Conservation (phyloP, 768 basidiomycete genomes). For the Chlorophyllum brunneum region DNA sequence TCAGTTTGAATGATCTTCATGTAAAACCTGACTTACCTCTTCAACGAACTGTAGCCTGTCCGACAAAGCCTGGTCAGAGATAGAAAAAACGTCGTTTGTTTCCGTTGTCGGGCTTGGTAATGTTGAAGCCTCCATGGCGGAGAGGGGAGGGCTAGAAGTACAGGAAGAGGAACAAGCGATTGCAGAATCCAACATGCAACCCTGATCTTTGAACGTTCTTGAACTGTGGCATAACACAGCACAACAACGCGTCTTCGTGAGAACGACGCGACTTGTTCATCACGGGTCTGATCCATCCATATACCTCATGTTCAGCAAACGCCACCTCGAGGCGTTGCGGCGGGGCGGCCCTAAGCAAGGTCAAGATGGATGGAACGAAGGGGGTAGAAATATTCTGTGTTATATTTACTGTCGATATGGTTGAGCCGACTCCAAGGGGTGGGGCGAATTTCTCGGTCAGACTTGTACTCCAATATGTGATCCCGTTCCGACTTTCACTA, state of each 20-base stretch:
- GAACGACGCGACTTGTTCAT: constrained; percentile 23
- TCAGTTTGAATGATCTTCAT: neutral
- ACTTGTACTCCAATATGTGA: too few relatives aligned
- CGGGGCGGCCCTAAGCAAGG: neutral
- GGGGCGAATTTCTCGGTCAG: too few relatives aligned
- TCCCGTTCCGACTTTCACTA: too few relatives aligned
- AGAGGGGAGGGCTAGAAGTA: constrained; percentile 53
- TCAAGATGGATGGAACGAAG: neutral
- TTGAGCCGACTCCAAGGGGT: too few relatives aligned
- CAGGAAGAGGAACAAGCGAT: constrained; percentile 50
- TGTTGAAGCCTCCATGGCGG: constrained; percentile 35
- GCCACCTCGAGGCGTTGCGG: neutral
- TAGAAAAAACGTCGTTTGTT: constrained; percentile 63
- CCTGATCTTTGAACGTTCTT: too few relatives aligned
- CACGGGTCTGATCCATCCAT: constrained; percentile 4
- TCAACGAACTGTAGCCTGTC: constrained; percentile 71
- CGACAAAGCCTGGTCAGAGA: constrained; percentile 69
- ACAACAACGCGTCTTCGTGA: constrained; percentile 37
- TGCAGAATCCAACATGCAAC: constrained; percentile 15
- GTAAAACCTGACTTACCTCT: constrained; percentile 46
- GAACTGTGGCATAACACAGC: constrained; percentile 37
- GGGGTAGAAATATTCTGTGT: neutral
- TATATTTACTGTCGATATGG: too few relatives aligned
- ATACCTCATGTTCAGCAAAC: neutral
- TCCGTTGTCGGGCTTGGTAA: constrained; percentile 28